Evolutionary conservation across 2,329 filamentous ascomycete species (phyloP).

Genomic region (Apiospora pterosperma): DNA sequence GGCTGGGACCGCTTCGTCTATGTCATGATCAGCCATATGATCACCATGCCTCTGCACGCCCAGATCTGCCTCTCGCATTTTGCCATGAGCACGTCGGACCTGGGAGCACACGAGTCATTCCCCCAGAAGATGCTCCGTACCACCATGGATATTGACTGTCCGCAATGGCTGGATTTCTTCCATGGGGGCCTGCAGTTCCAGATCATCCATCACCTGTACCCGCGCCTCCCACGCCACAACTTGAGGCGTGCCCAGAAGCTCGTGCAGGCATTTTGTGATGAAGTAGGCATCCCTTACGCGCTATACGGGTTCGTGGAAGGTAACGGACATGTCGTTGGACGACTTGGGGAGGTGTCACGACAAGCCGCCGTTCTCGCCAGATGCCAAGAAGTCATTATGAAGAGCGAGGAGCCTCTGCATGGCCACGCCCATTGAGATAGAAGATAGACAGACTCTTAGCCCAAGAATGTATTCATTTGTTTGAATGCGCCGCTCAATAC

Average conservation of each 20-base stretch:
- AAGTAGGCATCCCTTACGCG: constrained; percentile 80
- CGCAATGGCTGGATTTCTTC: constrained; percentile 83
- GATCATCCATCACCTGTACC: constrained; percentile 82
- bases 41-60: constrained; percentile 78
- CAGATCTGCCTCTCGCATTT: constrained; percentile 93
- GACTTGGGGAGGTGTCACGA: constrained; percentile 73
- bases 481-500: no score
- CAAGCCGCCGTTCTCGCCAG: constrained; percentile 76
- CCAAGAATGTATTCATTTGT: background rate
- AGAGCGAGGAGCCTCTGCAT: constrained; percentile 24
- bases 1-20: constrained; percentile 69
- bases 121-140: constrained; percentile 88
- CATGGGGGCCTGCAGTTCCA: constrained; percentile 90
- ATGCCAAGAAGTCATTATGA: constrained; percentile 56
- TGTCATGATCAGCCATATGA: constrained; percentile 75
- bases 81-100: constrained; percentile 85
- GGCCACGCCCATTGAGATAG: constrained; percentile 11
- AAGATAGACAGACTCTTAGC: background rate
- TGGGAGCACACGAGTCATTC: constrained; percentile 82
- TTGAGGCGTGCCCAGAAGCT: constrained; percentile 70
- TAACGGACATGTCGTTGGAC: constrained; percentile 75
- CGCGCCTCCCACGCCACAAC: constrained; percentile 81
- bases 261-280: constrained; percentile 76
- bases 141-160: constrained; percentile 91
- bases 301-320: constrained; percentile 82